Percentiles rank a stretch among this genome's conserved stretches.
These are phyloP conservation scores for Thermothielavioides terrestris DNA, from an alignment of 495 filamentous ascomycete species.

Conservation along the genomic window DNA sequence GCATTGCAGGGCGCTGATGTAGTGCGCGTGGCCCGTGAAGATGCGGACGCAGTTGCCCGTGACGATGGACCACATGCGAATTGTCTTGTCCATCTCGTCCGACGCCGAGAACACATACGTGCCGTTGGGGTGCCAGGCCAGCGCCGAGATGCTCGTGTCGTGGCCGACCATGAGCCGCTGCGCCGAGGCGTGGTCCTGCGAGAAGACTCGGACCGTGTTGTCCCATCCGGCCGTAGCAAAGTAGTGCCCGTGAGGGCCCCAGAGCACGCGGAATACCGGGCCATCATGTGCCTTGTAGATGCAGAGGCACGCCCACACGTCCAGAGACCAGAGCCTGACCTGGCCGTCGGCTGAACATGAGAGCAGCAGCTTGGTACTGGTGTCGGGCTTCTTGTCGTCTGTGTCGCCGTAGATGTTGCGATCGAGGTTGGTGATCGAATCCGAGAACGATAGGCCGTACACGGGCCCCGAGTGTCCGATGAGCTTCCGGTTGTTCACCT, in stretches of 20 bases:
- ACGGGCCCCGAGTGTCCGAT: constrained; percentile 88
- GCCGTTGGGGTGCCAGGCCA: constrained; percentile 88
- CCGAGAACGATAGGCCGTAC: constrained; percentile 84
- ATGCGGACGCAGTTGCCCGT: constrained; percentile 79
- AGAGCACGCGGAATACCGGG: constrained; percentile 78
- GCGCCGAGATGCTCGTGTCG: constrained; percentile 73
- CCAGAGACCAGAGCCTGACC: constrained; percentile 85
- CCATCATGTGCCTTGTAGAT: constrained; percentile 87
- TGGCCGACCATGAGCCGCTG: constrained; percentile 85
- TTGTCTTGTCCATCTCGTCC: constrained; percentile 69
- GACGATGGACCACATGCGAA: constrained; percentile 93
- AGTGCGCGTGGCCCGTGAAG: constrained; percentile 83
- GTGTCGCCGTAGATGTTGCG: constrained; percentile 34
- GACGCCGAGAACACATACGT: constrained; percentile 87
- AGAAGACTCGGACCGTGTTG: constrained; percentile 83
- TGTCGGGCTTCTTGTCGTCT: constrained; percentile 45
- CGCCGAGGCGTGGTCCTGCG: constrained; percentile 82
- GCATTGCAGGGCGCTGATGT: constrained; percentile 73
- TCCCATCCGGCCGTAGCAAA: constrained; percentile 83
- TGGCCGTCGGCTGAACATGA: constrained; percentile 83
- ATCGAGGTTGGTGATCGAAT: constrained; percentile 50
- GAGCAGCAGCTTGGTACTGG: constrained; percentile 64
- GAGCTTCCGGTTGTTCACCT: constrained; percentile 60
- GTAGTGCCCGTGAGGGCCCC: constrained; percentile 93
- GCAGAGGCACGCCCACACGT: constrained; percentile 80